A percentile compares a stretch with the other conserved stretches of the same genome.
phyloP scores from a whole-genome alignment of 495 filamentous ascomycete genomes.

The Pyrenopolyporus hunteri region DNA sequence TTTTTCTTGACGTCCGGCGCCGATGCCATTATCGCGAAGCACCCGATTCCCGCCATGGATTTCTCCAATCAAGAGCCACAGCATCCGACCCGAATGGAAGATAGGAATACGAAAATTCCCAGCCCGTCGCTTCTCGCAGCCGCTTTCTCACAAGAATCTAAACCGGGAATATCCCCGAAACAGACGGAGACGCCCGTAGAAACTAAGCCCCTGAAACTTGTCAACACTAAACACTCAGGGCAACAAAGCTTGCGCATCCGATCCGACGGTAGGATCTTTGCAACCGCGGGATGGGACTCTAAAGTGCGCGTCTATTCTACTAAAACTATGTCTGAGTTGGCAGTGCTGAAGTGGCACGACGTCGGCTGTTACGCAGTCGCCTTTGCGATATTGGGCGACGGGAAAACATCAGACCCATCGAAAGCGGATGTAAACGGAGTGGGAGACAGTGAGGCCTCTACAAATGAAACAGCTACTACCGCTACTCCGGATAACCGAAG shows the following conservation, averaged over 20 bases:
- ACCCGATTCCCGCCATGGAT: constrained; percentile 55
- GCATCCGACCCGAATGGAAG: neutral
- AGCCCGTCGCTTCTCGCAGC: constrained; percentile 39
- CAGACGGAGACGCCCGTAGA: constrained; percentile 35
- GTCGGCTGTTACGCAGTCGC: constrained; percentile 86
- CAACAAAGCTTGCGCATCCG: constrained; percentile 84
- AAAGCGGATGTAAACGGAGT: neutral
- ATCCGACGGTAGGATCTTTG: constrained; percentile 81
- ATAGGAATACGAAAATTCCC: constrained; percentile 5
- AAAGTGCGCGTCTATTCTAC: constrained; percentile 78
- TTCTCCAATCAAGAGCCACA: constrained; percentile 7
- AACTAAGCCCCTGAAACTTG: constrained; percentile 57
- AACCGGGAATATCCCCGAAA: constrained; percentile 25
- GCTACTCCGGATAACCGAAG: constrained; percentile 1
- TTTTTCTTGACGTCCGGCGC: constrained; percentile 85
- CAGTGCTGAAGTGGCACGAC: constrained; percentile 94
- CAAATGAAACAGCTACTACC: neutral
- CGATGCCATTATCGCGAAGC: constrained; percentile 62
- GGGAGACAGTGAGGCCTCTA: neutral
- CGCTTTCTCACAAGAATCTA: constrained; percentile 20
- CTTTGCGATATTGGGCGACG: constrained; percentile 64
- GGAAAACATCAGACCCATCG: neutral
- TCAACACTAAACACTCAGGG: constrained; percentile 85
- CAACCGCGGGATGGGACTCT: constrained; percentile 93
- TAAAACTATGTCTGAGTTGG: constrained; percentile 84